Evolutionary conservation across 306 rosid genomes (phyloP).

Genomic region (Herpetospermum pedunculosum): DNA sequence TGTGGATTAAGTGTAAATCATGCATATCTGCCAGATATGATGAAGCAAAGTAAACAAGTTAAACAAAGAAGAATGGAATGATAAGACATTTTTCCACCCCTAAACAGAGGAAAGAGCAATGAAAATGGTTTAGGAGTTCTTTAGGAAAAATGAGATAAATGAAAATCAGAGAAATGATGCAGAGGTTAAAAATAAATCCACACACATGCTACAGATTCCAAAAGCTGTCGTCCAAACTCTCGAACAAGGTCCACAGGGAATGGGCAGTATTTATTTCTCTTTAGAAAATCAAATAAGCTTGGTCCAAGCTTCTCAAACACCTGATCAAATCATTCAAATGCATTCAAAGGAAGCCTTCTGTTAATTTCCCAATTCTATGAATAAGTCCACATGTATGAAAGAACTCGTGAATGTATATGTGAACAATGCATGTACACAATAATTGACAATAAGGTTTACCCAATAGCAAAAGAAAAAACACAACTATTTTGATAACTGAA

Average conservation of each 20-base stretch:
- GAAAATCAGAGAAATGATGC: slow-evolving; percentile 31
- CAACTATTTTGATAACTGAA: not conserved
- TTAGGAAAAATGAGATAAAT: slow-evolving; percentile 19
- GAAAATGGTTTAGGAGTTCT: slow-evolving; percentile 24
- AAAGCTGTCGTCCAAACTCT: slow-evolving; percentile 98
- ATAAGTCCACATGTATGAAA: slow-evolving; percentile 32
- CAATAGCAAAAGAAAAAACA: not conserved
- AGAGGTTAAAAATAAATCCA: slow-evolving; percentile 59
- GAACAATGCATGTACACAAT: not conserved
- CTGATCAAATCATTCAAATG: slow-evolving; percentile 89
- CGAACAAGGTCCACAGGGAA: slow-evolving; percentile 99
- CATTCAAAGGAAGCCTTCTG: slow-evolving; percentile 56
- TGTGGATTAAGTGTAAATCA: slow-evolving; percentile 74
- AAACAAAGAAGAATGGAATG: slow-evolving; percentile 19
- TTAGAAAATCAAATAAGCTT: slow-evolving; percentile 98
- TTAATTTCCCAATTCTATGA: slow-evolving; percentile 50
- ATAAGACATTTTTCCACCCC: slow-evolving; percentile 22
- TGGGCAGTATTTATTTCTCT: slow-evolving; percentile 96
- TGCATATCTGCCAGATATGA: slow-evolving; percentile 78
- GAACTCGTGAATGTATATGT: not conserved
- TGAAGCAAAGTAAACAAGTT: slow-evolving; percentile 23
- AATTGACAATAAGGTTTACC: not conserved
- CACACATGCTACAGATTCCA: slow-evolving; percentile 99
- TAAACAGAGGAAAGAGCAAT: slow-evolving; percentile 29
- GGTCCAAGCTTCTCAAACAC: slow-evolving; percentile 99